Base-by-base conservation (phyloP, 345 rosid genomes). In the Orychophragmus violaceus region DNA sequence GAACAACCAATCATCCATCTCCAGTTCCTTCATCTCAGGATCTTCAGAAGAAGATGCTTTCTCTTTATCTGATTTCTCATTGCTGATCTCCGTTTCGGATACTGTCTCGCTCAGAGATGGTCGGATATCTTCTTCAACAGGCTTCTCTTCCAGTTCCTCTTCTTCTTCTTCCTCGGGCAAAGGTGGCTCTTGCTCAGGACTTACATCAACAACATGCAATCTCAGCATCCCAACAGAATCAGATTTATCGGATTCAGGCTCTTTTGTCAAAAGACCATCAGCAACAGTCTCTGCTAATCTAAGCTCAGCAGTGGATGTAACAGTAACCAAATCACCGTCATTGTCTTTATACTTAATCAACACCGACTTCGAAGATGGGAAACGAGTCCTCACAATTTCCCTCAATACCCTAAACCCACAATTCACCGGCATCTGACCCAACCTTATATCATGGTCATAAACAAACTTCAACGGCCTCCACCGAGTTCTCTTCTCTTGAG, bases 1-100 rank as follows among this genome's bases (percentile, higher is more conserved):
- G 77, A 87, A 88, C 70, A 94, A 70, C 97, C 96, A 94, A 76
- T 94, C 99, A 74, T 94, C 99, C 87, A 90, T 90, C 88, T 90
- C 97, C 48, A 84, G 71, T 78, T 94, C 97, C 79, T 81, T 90
- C 68, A 78, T 70, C 64, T 88, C 96, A 6, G 83, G 85, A 75
- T 85, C 96, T 59, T 87, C 97, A 30, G 79, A 62, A 73, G 80
- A 77, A 50, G 21, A 79, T 5, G 69, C 10, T 77, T 86, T 85
- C 71, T 85, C 92, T 33, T 51, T 25, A 3, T 51, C 57, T 14
- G 7, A 8, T n/a, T 82, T 88, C 36, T 85, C 81, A 64, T 63
- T 68, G 46, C 75, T 77, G 44, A 74, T 57, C 74, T 85, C 91
- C 49, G 74, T 72, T 62, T 87, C 96, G 1, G 69, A 23, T 4